Evolutionary conservation across 768 basidiomycete genomes (phyloP), one percentile per base, ranked within the genome.

Genomic region (Pulveroboletus sp.): DNA sequence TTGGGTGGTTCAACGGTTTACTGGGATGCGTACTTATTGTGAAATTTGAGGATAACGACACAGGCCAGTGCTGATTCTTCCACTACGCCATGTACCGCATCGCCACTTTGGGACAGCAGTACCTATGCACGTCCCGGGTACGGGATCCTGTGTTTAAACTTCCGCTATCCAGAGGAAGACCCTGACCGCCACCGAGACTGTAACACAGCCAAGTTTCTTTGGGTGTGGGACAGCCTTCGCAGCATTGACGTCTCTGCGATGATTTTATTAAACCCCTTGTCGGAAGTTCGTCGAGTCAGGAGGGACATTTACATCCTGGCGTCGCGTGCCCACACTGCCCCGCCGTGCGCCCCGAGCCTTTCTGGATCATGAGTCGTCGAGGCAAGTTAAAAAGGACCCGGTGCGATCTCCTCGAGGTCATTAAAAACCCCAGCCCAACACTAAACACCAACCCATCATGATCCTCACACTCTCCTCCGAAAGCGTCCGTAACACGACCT

Each of bases 381-480:
- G 32, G 29, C 44, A 4, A 35, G 37, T 47, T 50, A 47, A 57
- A 57, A 44, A 43, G 34, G 14, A n/a, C 16, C 24, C 27, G 2
- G 4, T 6, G 12, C 20, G 5, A 14, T 27, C 23, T 20, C 24
- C 2, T 11, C 23, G 16, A 9, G 16, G 10, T 14, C 27, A 31
- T 14, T 4, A 16, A 36, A 29, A 3, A 24, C 23, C 17, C 29
- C 2, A 13, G 19, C 27, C 27, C 42, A 31, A 25, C 29, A 13
- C 35, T 5, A 32, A 14, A 23, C 41, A 20, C 31, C 9, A 33
- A 9, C n/a, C 33, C 40, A 45, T 27, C 41, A 66, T 67, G 56
- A 56, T 53, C 44, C 53, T 68, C 29, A 53, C 55, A 0, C 53
- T 68, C 29, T 55, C 59, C 20, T 59, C 61, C 14, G 56, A 68